Evolutionary conservation across 306 rosid genomes (phyloP).

Genomic region (Vigna reflexopilosa): DNA sequence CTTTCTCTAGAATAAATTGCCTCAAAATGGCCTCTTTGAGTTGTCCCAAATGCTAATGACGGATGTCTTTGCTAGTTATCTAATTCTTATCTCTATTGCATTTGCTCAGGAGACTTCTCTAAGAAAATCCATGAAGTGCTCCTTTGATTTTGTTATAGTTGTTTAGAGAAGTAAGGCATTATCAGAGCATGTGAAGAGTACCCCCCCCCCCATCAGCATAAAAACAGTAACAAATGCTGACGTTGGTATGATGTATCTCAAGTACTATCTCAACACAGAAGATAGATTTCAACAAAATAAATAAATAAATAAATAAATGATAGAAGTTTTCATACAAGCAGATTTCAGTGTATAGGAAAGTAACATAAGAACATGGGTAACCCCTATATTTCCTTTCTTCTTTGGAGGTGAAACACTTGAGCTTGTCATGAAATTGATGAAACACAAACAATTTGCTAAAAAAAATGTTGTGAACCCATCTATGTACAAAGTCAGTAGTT

Average conservation of each 20-base stretch:
- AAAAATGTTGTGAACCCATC: slow-evolving; percentile 44
- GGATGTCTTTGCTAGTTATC: not conserved
- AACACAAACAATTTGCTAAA: slow-evolving; percentile 49
- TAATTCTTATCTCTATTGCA: no score
- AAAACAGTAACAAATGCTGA: not conserved
- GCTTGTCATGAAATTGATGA: slow-evolving; percentile 41
- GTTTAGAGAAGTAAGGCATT: not conserved
- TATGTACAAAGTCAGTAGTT: slow-evolving; percentile 54
- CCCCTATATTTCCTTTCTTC: slow-evolving; percentile 46
- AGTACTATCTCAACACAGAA: not conserved
- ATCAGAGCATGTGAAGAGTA: not conserved
- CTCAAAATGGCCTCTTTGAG: not conserved
- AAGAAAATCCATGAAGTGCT: no score
- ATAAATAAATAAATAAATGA: slow-evolving; percentile 42
- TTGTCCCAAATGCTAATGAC: not conserved
- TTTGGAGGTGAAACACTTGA: slow-evolving; percentile 48
- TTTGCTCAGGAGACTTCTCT: no score
- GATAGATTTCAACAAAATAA: slow-evolving; percentile 17
- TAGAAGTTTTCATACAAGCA: slow-evolving; percentile 44
- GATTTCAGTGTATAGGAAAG: slow-evolving; percentile 19
- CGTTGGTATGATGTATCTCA: not conserved
- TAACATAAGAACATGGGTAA: slow-evolving; percentile 38
- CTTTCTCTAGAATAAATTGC: not conserved
- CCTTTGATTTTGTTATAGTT: no score
- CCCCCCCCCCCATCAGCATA: not conserved